Evolutionary conservation across 2,329 filamentous ascomycete species (phyloP).

Genomic region (Periconia sp.): DNA sequence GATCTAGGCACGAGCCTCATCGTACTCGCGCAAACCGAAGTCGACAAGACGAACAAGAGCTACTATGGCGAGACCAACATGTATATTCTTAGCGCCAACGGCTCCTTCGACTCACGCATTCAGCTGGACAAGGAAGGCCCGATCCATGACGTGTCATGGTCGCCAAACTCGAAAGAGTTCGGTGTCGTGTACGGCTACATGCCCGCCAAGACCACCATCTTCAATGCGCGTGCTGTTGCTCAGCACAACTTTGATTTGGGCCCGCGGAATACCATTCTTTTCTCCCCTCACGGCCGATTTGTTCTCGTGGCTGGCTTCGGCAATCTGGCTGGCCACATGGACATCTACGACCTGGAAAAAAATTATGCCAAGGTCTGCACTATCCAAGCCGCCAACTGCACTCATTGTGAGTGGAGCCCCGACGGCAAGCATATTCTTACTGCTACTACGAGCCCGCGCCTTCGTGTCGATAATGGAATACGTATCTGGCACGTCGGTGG

Average conservation of each 20-base stretch:
- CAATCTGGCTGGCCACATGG: conserved; percentile 96
- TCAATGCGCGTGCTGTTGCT: conserved; percentile 84
- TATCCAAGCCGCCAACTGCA: conserved; percentile 94
- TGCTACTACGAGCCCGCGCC: conserved; percentile 92
- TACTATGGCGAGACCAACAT: conserved; percentile 99
- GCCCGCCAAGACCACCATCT: conserved; percentile 99
- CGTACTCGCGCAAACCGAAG: conserved; percentile 95
- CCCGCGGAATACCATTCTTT: conserved; percentile 92
- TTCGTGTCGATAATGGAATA: conserved; percentile 95
- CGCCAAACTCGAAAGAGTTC: conserved; percentile 95
- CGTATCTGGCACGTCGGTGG: conserved; percentile 94
- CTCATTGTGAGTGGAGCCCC: conserved; percentile 95
- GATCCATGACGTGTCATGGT: conserved; percentile 98
- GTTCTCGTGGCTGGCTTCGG: conserved; percentile 95
- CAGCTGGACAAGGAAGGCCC: conserved; percentile 95
- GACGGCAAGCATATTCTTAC: conserved; percentile 96
- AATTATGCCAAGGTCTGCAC: conserved; percentile 91
- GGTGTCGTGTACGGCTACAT: conserved; percentile 98
- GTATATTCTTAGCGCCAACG: conserved; percentile 90
- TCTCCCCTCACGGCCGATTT: conserved; percentile 92
- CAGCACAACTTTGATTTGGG: conserved; percentile 85
- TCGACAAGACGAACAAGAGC: conserved; percentile 97
- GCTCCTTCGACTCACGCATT: conserved; percentile 89
- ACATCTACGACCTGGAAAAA: conserved; percentile 95
- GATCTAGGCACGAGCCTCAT: conserved; percentile 87